Percentiles rank a stretch among this genome's conserved stretches.
Conservation (phyloP, 306 rosid species). For the Canavalia gladiata region DNA sequence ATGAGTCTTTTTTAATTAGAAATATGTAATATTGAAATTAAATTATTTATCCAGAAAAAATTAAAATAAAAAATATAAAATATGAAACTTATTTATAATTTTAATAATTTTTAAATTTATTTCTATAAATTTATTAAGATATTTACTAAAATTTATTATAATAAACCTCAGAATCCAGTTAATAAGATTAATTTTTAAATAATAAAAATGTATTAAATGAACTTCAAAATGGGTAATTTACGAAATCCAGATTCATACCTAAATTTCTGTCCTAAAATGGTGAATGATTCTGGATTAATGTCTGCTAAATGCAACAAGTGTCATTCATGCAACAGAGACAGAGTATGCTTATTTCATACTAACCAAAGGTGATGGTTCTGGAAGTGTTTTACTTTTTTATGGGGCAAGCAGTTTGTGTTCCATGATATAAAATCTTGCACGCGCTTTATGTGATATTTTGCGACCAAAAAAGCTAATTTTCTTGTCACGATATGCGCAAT, state of each 20-base stretch:
- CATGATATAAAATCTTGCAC: constrained; percentile 1
- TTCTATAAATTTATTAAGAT: too few species aligned
- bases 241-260: neutral
- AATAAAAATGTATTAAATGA: too few species aligned
- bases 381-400: neutral
- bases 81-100: too few species aligned
- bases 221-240: too few species aligned
- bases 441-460: constrained; percentile 17
- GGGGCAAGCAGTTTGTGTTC: neutral
- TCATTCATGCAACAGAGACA: constrained; percentile 45
- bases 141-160: too few species aligned
- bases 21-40: too few species aligned
- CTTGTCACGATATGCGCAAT: constrained; percentile 34
- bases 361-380: neutral
- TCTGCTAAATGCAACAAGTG: constrained; percentile 27
- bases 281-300: neutral
- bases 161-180: too few species aligned
- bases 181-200: too few species aligned
- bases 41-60: too few species aligned
- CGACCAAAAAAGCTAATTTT: constrained; percentile 1
- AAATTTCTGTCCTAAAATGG: neutral
- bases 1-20: too few species aligned
- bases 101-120: too few species aligned
- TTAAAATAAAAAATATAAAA: too few species aligned
- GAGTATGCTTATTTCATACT: neutral